These are phyloP conservation scores for Claviceps cyperi DNA, from an alignment of 2,329 filamentous ascomycete genomes.

Conservation along the genomic window DNA sequence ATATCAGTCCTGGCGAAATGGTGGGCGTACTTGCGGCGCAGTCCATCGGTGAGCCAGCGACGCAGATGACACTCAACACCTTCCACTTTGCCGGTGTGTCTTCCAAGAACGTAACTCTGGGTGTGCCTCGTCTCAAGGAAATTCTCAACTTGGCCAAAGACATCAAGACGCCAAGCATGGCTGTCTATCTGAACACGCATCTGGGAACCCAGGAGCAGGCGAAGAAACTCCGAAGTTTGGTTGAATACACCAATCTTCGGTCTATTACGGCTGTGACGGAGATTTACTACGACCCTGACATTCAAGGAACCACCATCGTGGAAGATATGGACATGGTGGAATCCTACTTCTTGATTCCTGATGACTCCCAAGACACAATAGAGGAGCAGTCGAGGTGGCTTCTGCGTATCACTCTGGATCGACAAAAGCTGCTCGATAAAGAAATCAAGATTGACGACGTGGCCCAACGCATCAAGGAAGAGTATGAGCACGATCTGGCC, in stretches of 20 bases:
- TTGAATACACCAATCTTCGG: slow-evolving; percentile 88
- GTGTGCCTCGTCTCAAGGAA: slow-evolving; percentile 98
- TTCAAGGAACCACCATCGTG: slow-evolving; percentile 70
- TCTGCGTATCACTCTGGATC: slow-evolving; percentile 81
- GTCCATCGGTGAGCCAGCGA: slow-evolving; percentile 96
- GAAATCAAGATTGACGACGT: slow-evolving; percentile 84
- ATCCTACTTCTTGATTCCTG: slow-evolving; percentile 88
- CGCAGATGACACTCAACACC: slow-evolving; percentile 98
- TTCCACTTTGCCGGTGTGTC: slow-evolving; percentile 99
- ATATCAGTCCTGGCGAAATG: slow-evolving; percentile 93
- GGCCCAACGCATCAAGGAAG: slow-evolving; percentile 74
- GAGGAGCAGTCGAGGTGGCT: slow-evolving; percentile 88
- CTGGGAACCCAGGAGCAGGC: slow-evolving; percentile 61
- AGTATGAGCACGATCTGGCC: slow-evolving; percentile 71
- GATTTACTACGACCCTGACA: slow-evolving; percentile 93
- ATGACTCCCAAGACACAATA: slow-evolving; percentile 47
- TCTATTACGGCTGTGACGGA: slow-evolving; percentile 86
- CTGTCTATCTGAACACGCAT: slow-evolving; percentile 61
- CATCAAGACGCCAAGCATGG: slow-evolving; percentile 98
- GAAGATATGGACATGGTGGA: slow-evolving; percentile 90
- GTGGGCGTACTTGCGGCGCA: slow-evolving; percentile 94
- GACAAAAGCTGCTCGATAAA: slow-evolving; percentile 91
- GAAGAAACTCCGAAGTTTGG: slow-evolving; percentile 71
- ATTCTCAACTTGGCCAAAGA: slow-evolving; percentile 96
- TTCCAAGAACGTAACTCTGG: slow-evolving; percentile 97